Percentiles rank a stretch among this genome's conserved stretches.
Evolutionary conservation across 768 basidiomycete genomes (phyloP).

Genomic region (Amyloporia xantha): DNA sequence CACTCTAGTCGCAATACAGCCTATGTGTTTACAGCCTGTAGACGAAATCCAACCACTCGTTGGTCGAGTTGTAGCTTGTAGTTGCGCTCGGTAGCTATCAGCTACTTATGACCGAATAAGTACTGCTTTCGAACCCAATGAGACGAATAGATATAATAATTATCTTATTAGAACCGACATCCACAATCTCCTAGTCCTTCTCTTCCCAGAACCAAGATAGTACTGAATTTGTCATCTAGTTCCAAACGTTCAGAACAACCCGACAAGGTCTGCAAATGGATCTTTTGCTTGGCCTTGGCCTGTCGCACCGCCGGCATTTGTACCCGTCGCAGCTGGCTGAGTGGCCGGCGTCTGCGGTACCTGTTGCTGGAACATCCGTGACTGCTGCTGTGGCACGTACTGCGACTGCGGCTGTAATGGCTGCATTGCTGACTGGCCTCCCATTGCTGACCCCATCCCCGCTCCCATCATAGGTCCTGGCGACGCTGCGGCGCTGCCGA

Average conservation of each 20-base stretch:
- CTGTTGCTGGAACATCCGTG: slow-evolving; percentile 11
- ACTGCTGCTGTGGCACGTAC: slow-evolving; percentile 12
- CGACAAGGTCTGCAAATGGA: slow-evolving; percentile 79
- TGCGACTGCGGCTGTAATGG: slow-evolving; percentile 13
- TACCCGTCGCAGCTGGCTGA: not conserved
- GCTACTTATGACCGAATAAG: too few relatives aligned
- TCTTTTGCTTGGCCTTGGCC: slow-evolving; percentile 46
- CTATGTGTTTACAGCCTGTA: too few relatives aligned
- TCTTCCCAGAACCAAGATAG: too few relatives aligned
- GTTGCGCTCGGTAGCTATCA: too few relatives aligned
- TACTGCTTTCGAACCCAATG: too few relatives aligned
- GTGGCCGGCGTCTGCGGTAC: slow-evolving; percentile 4
- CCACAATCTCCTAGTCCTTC: too few relatives aligned
- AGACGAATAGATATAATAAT: too few relatives aligned
- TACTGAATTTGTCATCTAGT: too few relatives aligned
- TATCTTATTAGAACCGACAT: too few relatives aligned
- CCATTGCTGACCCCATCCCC: slow-evolving; percentile 8
- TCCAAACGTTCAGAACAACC: slow-evolving; percentile 65
- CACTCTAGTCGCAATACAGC: too few relatives aligned
- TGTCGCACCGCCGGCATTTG: slow-evolving; percentile 9
- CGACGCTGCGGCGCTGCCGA: slow-evolving; percentile 8
- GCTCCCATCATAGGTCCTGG: slow-evolving; percentile 1
- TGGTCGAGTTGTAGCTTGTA: too few relatives aligned
- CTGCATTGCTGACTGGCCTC: slow-evolving; percentile 1
- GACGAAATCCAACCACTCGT: too few relatives aligned